Base-by-base conservation (phyloP, 371 early-diverging fungal genomes). In the Mucor lusitanicus region DNA sequence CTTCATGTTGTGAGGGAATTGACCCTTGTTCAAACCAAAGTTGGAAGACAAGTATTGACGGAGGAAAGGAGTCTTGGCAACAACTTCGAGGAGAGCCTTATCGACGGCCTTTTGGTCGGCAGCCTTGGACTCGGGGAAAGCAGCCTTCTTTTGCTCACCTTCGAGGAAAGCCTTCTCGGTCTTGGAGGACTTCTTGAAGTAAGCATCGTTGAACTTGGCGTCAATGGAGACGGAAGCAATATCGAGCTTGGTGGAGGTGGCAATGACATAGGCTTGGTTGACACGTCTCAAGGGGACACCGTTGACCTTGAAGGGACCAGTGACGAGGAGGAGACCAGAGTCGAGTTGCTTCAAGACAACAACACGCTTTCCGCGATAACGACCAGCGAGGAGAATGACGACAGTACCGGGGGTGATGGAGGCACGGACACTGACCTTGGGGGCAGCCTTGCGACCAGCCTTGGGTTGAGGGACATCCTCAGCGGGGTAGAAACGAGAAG, bases 251-350 rank as follows among this genome's bases (percentile, higher is more conserved):
- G 98, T 96, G 75, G 97, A 95, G 77, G 98, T 99, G 74, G 98
- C 97, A 79, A 97, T 92, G 71, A 95, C 98, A 85, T 96, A 98
- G 72, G 97, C 95, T 86, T 96, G 97, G 92, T 97, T 95, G 86
- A 99, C 96, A 68, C 99, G 95, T 73, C 94, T 90, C 72, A 99
- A 85, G 65, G 99, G 99, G 44, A 99, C 95, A 73, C 99, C 99
- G 91, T 99, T 99, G 83, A 97, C 78, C 88, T 92, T 93, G 94
- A 91, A 94, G 68, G 99, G 99, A 64, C 99, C 99, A 70, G 97
- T 92, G 77, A 98, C 95, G 71, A 99, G 89, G 68, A 99, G 85
- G 67, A 98, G 89, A 72, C 99, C 99, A 67, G 91, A 90, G 70
- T 86, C 89, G 72, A 99, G 90, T 84, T 95, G 94, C 93, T 97